phyloP scores from a whole-genome alignment of 176 grass and related monocot genomes.

The Metroxylon sagu region DNA sequence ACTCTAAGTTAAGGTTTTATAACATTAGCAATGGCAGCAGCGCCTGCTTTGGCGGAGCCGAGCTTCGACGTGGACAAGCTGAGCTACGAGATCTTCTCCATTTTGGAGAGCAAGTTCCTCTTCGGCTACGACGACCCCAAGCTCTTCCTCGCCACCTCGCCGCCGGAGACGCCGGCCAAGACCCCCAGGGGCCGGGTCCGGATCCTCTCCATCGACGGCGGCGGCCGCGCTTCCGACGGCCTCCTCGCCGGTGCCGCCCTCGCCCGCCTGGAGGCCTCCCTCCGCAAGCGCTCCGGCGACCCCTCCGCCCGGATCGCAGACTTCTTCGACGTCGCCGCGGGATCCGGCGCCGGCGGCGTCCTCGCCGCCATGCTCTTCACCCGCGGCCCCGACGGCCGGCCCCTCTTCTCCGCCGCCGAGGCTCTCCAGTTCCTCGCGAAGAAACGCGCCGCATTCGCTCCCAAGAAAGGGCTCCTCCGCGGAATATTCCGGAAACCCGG shows the following conservation, averaged over 20 bases:
- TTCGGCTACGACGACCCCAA: not conserved
- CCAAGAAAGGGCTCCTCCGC: not conserved
- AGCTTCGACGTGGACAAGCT: not conserved
- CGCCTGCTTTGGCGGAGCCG: not conserved
- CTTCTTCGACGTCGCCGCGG: slow-evolving; percentile 6
- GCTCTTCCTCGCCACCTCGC: not conserved
- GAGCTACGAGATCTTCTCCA: too few relatives aligned
- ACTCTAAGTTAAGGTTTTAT: too few relatives aligned
- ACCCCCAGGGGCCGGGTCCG: not conserved
- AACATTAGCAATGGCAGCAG: not conserved
- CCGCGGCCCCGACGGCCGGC: not conserved
- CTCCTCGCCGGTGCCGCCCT: not conserved
- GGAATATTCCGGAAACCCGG: not conserved
- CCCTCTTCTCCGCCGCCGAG: slow-evolving; percentile 3
- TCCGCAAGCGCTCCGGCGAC: not conserved
- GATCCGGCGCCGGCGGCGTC: slow-evolving; percentile 4
- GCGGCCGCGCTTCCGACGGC: not conserved
- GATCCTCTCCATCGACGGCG: slow-evolving; percentile 6
- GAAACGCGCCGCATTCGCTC: not conserved
- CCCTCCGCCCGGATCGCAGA: not conserved
- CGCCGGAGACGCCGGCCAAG: not conserved
- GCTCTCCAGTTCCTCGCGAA: slow-evolving; percentile 1
- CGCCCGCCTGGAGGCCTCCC: slow-evolving; percentile 3
- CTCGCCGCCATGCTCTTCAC: slow-evolving; percentile 11
- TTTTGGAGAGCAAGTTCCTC: too few relatives aligned